Evolutionary conservation across 306 rosid species (phyloP).

Genomic region (Fragaria vesca): DNA sequence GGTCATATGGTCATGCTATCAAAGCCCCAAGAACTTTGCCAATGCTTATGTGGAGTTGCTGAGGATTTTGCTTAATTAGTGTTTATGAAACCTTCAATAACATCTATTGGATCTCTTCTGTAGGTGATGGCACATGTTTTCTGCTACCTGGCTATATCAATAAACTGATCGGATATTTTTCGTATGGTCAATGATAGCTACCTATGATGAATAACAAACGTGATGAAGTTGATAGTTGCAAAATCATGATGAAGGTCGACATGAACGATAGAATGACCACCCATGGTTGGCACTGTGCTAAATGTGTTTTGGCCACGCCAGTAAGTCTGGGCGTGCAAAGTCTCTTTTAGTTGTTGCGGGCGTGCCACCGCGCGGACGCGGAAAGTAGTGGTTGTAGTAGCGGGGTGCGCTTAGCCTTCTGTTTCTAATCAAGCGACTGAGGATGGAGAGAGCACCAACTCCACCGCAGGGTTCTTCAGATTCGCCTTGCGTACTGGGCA

Average conservation of each 20-base stretch:
- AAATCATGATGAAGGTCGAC: background rate
- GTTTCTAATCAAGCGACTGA: too few relatives aligned
- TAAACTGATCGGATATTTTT: background rate
- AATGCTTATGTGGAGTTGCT: slow-evolving; percentile 14
- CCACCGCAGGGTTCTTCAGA: too few relatives aligned
- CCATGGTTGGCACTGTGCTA: too few relatives aligned
- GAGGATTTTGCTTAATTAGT: background rate
- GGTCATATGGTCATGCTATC: slow-evolving; percentile 38
- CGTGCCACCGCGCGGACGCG: too few relatives aligned
- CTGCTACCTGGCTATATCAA: background rate
- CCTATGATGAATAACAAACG: background rate
- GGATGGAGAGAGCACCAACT: too few relatives aligned
- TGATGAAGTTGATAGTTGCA: background rate
- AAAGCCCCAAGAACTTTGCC: slow-evolving; percentile 27
- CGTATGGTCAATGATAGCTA: background rate
- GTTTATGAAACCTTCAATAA: background rate
- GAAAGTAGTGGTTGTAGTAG: too few relatives aligned
- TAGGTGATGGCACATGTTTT: background rate
- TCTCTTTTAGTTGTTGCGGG: too few relatives aligned
- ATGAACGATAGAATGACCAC: too few relatives aligned
- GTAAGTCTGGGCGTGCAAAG: too few relatives aligned
- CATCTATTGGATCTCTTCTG: background rate
- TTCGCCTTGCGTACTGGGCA: too few relatives aligned
- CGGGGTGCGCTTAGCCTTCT: too few relatives aligned
- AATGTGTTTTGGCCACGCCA: too few relatives aligned